phyloP scores from a whole-genome alignment of 208 protist species.

The Crithidia brevicula region DNA sequence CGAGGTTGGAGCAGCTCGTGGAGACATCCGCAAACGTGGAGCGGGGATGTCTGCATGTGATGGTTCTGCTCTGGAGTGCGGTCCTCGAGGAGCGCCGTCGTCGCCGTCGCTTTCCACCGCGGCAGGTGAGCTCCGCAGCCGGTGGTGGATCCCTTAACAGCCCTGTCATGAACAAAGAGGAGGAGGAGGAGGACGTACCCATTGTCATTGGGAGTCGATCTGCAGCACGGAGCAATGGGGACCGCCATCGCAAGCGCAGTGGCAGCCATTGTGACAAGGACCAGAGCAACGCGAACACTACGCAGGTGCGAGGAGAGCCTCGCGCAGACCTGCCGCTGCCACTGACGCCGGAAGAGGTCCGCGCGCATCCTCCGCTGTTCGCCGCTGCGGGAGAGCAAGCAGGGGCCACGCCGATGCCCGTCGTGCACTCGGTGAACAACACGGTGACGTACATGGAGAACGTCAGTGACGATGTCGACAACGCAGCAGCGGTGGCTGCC shows the following conservation, averaged over 20 bases:
- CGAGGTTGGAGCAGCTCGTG: constrained; percentile 36
- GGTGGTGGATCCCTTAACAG: too few relatives aligned
- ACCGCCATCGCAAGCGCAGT: background rate
- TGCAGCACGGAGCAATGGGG: background rate
- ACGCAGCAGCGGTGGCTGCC: background rate
- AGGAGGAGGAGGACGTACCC: background rate
- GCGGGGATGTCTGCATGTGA: constrained; percentile 37
- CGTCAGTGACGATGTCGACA: background rate
- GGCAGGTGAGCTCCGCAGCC: background rate
- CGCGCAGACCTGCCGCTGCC: constrained; percentile 2
- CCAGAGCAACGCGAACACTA: background rate
- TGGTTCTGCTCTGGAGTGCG: constrained; percentile 46
- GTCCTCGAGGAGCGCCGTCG: constrained; percentile 36
- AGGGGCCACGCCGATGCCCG: background rate
- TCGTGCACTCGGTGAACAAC: constrained; percentile 25
- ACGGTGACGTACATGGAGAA: constrained; percentile 6
- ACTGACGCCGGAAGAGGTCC: constrained; percentile 3
- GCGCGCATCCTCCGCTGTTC: constrained; percentile 10
- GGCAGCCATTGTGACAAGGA: too few relatives aligned
- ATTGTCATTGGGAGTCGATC: background rate
- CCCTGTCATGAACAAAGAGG: background rate
- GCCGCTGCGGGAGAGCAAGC: background rate
- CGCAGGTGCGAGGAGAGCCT: constrained; percentile 1
- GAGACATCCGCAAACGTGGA: constrained; percentile 34
- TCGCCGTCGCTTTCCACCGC: background rate